Evolutionary conservation across 805 yeast genomes (phyloP), one percentile per base, ranked within the genome.

Genomic region (Wickerhamiella lipophila): DNA sequence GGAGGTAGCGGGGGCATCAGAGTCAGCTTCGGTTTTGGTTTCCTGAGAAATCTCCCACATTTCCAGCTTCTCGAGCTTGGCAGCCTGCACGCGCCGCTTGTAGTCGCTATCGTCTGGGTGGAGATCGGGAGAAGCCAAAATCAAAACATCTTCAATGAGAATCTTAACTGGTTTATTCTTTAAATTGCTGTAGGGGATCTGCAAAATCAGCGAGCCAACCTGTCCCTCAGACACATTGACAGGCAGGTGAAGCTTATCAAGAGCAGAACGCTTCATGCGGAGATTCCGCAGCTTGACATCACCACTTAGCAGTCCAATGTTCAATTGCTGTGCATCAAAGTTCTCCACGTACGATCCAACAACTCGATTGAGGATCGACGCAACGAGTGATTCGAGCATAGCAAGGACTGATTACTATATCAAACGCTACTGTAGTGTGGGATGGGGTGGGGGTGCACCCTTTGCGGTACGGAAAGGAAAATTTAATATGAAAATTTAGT

Each of bases 251-350:
- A 92, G 73, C 56, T 82, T 75, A 64, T 94, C 98, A 42, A 92
- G 69, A 2, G 96, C 86, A 61, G 88, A 96, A 53, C 83, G 81
- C 65, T 84, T 86, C 51, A 92, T 69, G 50, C 80, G 74, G 53
- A 94, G 73, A 61, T 88, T 79, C 53, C 73, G 74, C 49, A 92
- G 70, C 61, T 84, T 84, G 26, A 88, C 97, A 69, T 92, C 97
- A 32, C 99, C 99, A 58, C 87, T 78, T 95, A 97, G 88, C 29
- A 92, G 87, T 4, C 97, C 98, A 49, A 92, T 88, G 58, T 92
- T 88, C 59, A 92, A 69, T 60, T 92, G 96, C 56, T 83, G 84
- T 15, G 97, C 87, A 67, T 92, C 98, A 64, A 92, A 92, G 65
- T 94, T 84, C 66, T 94, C 95, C 44, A 89, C 87, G 63, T 87